Conservation (phyloP, 2,329 filamentous ascomycete genomes). For the Epichloe gansuensis region DNA sequence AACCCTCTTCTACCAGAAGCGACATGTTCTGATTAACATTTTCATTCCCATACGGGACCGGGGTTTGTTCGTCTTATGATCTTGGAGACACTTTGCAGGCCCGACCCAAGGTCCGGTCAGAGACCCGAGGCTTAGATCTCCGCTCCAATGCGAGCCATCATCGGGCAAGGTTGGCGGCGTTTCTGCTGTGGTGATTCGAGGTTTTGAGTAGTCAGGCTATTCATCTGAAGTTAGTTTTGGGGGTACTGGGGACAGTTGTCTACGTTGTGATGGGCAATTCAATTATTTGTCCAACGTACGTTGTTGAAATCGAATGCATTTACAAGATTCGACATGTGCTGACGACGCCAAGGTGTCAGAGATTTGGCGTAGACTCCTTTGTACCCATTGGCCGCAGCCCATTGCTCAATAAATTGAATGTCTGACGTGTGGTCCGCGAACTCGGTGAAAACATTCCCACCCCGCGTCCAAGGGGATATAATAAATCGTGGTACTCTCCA, state of each 20-base stretch:
- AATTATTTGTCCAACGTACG: slow-evolving; percentile 1
- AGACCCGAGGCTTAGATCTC: slow-evolving; percentile 10
- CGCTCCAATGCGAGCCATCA: slow-evolving; percentile 4
- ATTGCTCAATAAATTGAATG: slow-evolving; percentile 39
- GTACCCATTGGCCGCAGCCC: slow-evolving; percentile 22
- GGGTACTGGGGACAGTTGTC: not conserved
- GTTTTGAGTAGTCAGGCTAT: slow-evolving; percentile 8
- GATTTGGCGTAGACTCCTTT: slow-evolving; percentile 17
- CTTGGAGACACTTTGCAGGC: slow-evolving; percentile 8
- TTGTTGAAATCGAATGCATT: slow-evolving; percentile 29
- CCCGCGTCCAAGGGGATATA: slow-evolving; percentile 41
- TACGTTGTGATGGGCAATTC: not conserved
- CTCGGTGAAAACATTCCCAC: slow-evolving; percentile 40
- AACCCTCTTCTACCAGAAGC: slow-evolving; percentile 47
- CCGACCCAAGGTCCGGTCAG: slow-evolving; percentile 10
- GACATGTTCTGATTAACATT: slow-evolving; percentile 73
- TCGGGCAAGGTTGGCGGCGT: slow-evolving; percentile 4
- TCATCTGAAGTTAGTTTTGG: too few species aligned
- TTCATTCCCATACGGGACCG: slow-evolving; percentile 6
- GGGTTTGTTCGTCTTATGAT: slow-evolving; percentile 6
- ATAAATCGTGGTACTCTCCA: slow-evolving; percentile 40
- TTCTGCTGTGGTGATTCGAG: slow-evolving; percentile 1
- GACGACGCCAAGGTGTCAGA: slow-evolving; percentile 16
- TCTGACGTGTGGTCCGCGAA: slow-evolving; percentile 41
- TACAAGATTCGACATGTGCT: slow-evolving; percentile 18